These are phyloP conservation scores for Didymella keratinophila DNA, from an alignment of 2,329 filamentous ascomycete genomes.

Conservation along the genomic window DNA sequence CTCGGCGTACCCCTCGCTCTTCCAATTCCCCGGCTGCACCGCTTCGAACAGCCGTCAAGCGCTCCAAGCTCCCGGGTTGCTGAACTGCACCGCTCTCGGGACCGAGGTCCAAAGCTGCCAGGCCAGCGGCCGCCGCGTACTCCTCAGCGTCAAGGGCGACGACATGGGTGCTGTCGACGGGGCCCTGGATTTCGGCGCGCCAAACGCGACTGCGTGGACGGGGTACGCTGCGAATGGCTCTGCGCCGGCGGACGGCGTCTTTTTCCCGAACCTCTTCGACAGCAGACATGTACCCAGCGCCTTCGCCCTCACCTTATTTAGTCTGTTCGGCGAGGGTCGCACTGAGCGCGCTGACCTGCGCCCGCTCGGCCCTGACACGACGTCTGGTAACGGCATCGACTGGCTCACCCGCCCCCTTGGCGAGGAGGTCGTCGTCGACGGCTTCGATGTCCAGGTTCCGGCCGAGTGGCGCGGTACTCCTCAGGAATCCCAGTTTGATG, in stretches of 20 bases:
- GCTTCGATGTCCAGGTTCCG: conserved; percentile 40
- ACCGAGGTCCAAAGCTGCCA: conserved; percentile 49
- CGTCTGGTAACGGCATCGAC: conserved; percentile 15
- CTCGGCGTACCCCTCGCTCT: conserved; percentile 41
- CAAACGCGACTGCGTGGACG: conserved; percentile 18
- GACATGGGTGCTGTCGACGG: conserved; percentile 20
- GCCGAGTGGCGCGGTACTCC: conserved; percentile 35
- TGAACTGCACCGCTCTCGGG: conserved; percentile 51
- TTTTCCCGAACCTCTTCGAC: conserved; percentile 37
- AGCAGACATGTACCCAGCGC: conserved; percentile 24
- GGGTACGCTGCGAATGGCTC: conserved; percentile 10
- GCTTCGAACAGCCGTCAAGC: conserved; percentile 42
- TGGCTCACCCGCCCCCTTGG: conserved; percentile 34
- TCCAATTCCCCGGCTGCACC: conserved; percentile 48
- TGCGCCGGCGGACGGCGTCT: background rate
- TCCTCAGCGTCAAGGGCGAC: conserved; percentile 49
- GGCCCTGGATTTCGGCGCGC: conserved; percentile 29
- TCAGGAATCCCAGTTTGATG: conserved; percentile 30
- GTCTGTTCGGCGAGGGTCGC: conserved; percentile 36
- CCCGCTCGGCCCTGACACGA: conserved; percentile 35
- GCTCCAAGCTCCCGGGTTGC: conserved; percentile 48
- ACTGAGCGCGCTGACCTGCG: conserved; percentile 39
- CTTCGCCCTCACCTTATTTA: conserved; percentile 37
- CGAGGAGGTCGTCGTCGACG: conserved; percentile 40
- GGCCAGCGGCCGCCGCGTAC: conserved; percentile 49